phyloP scores from a whole-genome alignment of 441 rosid species.

The Pelargonium cotyledonis region DNA sequence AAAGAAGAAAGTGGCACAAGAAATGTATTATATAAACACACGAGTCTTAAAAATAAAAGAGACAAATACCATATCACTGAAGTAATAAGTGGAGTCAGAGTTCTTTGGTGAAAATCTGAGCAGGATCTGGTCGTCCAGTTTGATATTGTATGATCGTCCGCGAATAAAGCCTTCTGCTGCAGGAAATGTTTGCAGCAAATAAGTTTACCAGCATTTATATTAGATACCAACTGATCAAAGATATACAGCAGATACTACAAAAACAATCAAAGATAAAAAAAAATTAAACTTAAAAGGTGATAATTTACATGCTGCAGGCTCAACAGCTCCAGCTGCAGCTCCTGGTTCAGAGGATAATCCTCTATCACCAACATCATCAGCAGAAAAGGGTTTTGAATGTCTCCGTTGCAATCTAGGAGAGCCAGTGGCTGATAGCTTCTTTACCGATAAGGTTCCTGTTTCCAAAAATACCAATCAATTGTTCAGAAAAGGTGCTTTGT shows the following conservation, averaged over 20 bases:
- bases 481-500: conserved; percentile 29
- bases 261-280: conserved; percentile 11
- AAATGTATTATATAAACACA: conserved; percentile 8
- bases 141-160: conserved; percentile 92
- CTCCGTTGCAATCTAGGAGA: conserved; percentile 46
- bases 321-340: conserved; percentile 26
- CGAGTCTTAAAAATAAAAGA: conserved; percentile 14
- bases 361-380: conserved; percentile 38
- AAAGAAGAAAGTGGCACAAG: not conserved
- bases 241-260: conserved; percentile 8
- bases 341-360: conserved; percentile 21
- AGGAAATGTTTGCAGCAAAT: conserved; percentile 47
- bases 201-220: conserved; percentile 30
- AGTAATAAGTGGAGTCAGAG: conserved; percentile 82
- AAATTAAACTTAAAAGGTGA: not conserved
- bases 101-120: conserved; percentile 88
- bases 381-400: conserved; percentile 33
- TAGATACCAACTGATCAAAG: conserved; percentile 19
- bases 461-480: conserved; percentile 18
- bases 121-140: conserved; percentile 84
- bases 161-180: conserved; percentile 90
- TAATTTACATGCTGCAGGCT: conserved; percentile 54
- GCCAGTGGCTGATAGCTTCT: conserved; percentile 29
- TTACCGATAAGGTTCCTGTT: conserved; percentile 35
- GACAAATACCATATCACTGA: conserved; percentile 71